A percentile compares a stretch with the other conserved stretches of the same genome.
Conservation (phyloP, 83 land plant genomes). For the Larix sibirica region DNA sequence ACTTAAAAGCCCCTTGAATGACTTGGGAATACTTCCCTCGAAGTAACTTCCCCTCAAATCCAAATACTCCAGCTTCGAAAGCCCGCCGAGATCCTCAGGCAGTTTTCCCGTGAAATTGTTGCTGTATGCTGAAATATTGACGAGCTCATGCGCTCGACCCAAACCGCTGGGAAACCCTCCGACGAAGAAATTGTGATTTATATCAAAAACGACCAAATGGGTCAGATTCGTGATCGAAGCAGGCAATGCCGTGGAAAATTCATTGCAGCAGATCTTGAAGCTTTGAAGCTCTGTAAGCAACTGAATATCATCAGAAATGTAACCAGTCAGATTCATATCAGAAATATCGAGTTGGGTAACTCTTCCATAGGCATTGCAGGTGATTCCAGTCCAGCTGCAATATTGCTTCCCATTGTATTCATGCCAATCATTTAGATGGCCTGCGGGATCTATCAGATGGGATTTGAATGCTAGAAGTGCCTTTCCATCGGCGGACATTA, state of each 20-base stretch:
- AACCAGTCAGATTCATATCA: conserved; percentile 55
- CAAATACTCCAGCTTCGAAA: conserved; percentile 40
- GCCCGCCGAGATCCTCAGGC: conserved; percentile 58
- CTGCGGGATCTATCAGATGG: conserved; percentile 39
- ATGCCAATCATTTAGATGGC: conserved; percentile 44
- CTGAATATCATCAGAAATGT: conserved; percentile 33
- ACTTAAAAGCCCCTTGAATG: conserved; percentile 35
- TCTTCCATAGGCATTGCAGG: conserved; percentile 40
- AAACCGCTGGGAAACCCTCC: conserved; percentile 55
- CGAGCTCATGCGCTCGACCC: conserved; percentile 30
- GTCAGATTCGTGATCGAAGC: conserved; percentile 38
- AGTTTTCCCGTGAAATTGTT: conserved; percentile 59
- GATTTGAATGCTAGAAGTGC: conserved; percentile 47
- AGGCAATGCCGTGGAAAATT: conserved; percentile 44
- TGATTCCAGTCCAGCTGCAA: conserved; percentile 71
- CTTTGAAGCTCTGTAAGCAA: conserved; percentile 27
- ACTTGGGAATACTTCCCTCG: conserved; percentile 49
- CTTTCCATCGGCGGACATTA: conserved; percentile 19
- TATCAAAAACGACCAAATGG: conserved; percentile 37
- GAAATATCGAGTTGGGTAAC: conserved; percentile 55
- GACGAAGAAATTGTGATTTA: conserved; percentile 49
- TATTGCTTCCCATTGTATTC: conserved; percentile 16
- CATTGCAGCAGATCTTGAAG: conserved; percentile 62
- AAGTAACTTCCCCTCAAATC: conserved; percentile 62
- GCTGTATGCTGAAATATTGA: conserved; percentile 41